Conservation (phyloP, 805 yeast species). For the Saturnispora saitoi region DNA sequence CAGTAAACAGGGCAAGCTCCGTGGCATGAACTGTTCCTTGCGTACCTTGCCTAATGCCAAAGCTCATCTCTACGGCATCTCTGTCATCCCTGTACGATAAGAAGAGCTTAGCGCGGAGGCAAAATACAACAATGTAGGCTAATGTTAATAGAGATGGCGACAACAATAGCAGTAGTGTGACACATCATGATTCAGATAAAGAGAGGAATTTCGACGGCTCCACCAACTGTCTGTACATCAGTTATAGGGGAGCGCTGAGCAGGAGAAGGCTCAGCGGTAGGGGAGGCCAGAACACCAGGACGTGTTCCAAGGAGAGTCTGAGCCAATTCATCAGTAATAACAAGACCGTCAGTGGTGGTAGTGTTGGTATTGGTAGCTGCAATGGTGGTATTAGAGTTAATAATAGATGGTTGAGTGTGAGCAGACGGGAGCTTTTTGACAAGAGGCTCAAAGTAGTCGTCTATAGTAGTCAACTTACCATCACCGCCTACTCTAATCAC, state of each 20-base stretch:
- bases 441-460: constrained; percentile 23
- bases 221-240: constrained; percentile 30
- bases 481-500: constrained; percentile 21
- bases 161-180: no score
- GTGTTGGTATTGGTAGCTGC: neutral
- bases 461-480: constrained; percentile 24
- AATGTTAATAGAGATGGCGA: no score
- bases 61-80: neutral
- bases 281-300: no score
- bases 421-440: no score
- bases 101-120: neutral
- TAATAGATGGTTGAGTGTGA: no score
- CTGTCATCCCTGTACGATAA: neutral
- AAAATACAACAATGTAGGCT: no score
- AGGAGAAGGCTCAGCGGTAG: neutral
- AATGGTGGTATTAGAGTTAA: no score
- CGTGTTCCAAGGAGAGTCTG: constrained; percentile 20
- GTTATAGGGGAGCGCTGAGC: neutral
- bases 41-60: no score
- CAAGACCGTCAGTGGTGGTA: constrained; percentile 7
- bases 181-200: no score
- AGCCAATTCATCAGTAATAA: constrained; percentile 23
- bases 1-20: no score
- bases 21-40: no score
- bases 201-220: constrained; percentile 38